Base-by-base conservation (phyloP, 805 yeast genomes). In the Saccharomycopsis capsularis region DNA sequence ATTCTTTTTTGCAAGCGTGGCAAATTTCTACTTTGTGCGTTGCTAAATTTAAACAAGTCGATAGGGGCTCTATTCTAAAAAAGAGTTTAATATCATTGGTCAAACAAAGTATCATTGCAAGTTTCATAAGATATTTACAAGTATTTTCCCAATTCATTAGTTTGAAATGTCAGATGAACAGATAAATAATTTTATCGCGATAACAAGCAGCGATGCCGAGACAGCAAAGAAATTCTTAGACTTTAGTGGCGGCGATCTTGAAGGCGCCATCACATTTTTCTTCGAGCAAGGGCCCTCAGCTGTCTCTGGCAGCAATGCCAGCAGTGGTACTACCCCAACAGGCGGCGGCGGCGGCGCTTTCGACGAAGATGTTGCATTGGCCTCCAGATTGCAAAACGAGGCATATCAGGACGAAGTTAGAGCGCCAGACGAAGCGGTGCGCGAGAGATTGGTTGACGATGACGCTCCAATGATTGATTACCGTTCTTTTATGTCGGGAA, bases 221-320 rank as follows among this genome's bases (percentile, higher is more conserved):
- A 67, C 76, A 11, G 98, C 98, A 0, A 68, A 72, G 46, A 87
- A 82, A 56, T 93, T 82, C 60, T 63, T 93, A 19, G 89, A 82
- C 23, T 80, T 91, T 68, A 75, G 91, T 3, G 89, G 82, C 44
- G 79, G 79, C 41, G 78, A 87, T 61, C 62, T 91, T 30, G 95
- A 90, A 50, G 76, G 79, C 19, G 98, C 99, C 0, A 85, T 93
- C 5, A 79, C 88, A 13, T 68, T 93, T 40, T 93, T 68, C 64
- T 82, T 85, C 66, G 98, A 93, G 56, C 75, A 74, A 56, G 81
- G 81, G 51, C 0, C 60, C 53, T 24, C 42, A 54, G 41, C 46
- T 29, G 39, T 41, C 13, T 37, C 40, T 35, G 52, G 50, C 4
- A 42, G 38, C 2, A 32, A 16, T 16, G 46, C 45, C 24, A 47